These are phyloP conservation scores for Periconia sp. DNA, from an alignment of 2,329 filamentous ascomycete species.

Conservation along the genomic window DNA sequence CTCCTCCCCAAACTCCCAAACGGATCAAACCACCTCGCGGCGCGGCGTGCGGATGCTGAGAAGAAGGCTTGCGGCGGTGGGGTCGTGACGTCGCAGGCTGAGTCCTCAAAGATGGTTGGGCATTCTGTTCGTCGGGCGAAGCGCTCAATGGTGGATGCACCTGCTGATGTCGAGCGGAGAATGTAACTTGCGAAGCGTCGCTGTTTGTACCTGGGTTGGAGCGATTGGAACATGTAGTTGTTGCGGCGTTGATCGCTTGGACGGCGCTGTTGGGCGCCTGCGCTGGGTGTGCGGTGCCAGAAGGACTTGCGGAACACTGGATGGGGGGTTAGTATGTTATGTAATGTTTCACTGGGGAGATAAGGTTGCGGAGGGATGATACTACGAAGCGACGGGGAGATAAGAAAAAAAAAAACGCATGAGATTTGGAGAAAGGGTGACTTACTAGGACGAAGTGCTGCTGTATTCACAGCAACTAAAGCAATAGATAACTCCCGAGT, in stretches of 20 bases:
- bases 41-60: no score
- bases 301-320: conserved; percentile 9
- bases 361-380: not conserved
- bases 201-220: not conserved
- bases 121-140: not conserved
- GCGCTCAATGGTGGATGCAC: not conserved
- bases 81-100: not conserved
- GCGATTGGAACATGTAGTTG: not conserved
- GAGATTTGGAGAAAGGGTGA: not conserved
- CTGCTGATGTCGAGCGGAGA: not conserved
- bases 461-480: conserved; percentile 14
- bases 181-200: not conserved
- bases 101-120: not conserved
- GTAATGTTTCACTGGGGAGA: not conserved
- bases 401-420: no score
- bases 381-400: not conserved
- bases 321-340: not conserved
- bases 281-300: not conserved
- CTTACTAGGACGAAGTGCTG: conserved; percentile 13
- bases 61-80: not conserved
- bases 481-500: conserved; percentile 15
- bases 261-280: no score
- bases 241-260: not conserved
- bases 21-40: not conserved
- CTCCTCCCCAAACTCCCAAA: not conserved